Evolutionary conservation across 352 stramenopile species (phyloP).

Genomic region (Plasmopara halstedii): DNA sequence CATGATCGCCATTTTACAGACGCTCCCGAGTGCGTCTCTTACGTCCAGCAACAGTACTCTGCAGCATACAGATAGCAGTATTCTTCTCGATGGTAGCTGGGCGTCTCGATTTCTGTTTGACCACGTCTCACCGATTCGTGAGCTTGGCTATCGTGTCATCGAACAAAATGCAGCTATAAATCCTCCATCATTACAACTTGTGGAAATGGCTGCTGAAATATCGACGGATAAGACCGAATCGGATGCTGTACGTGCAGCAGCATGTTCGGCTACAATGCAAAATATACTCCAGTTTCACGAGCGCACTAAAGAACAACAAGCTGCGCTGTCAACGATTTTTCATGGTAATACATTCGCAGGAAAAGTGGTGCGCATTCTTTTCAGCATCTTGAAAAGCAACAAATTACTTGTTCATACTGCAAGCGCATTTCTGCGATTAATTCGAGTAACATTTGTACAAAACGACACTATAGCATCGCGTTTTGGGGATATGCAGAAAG

Average conservation of each 20-base stretch:
- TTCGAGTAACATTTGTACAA: conserved; percentile 26
- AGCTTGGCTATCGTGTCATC: conserved; percentile 35
- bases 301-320: conserved; percentile 5
- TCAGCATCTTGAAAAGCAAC: conserved; percentile 17
- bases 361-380: conserved; percentile 16
- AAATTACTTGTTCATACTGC: conserved; percentile 21
- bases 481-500: conserved; percentile 28
- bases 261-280: conserved; percentile 22
- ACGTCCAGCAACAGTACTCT: conserved; percentile 12
- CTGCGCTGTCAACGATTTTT: conserved; percentile 11
- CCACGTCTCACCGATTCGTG: conserved; percentile 35
- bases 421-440: conserved; percentile 20
- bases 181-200: conserved; percentile 11
- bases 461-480: conserved; percentile 7
- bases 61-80: conserved; percentile 26
- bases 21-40: conserved; percentile 17
- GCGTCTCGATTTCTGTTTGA: conserved; percentile 53
- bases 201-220: conserved; percentile 45
- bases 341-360: conserved; percentile 15
- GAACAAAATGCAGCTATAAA: conserved; percentile 1
- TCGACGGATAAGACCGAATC: conserved; percentile 40
- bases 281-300: conserved; percentile 23
- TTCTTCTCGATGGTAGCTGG: conserved; percentile 42
- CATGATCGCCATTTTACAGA: conserved; percentile 25
- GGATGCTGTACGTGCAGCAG: conserved; percentile 44